phyloP scores from a whole-genome alignment of 2,329 filamentous ascomycete species.

The Stemphylium vesicarium region DNA sequence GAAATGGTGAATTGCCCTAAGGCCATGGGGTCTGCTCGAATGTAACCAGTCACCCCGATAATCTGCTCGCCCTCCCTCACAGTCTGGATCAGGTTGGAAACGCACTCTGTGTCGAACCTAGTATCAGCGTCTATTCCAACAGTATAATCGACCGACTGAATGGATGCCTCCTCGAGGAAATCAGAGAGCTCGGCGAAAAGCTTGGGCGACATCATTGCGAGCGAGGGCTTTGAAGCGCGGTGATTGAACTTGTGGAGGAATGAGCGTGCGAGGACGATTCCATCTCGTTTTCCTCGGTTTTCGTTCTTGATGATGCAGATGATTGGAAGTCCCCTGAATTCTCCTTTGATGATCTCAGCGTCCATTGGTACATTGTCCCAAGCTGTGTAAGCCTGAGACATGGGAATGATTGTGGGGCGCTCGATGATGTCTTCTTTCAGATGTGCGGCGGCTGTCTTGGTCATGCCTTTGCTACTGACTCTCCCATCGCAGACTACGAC shows the following conservation, averaged over 20 bases:
- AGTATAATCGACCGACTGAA: conserved; percentile 1
- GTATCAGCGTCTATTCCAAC: conserved; percentile 11
- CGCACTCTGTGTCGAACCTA: conserved; percentile 5
- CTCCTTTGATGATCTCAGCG: conserved; percentile 4
- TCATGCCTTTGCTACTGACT: conserved; percentile 6
- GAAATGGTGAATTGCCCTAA: neutral
- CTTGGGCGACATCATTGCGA: conserved; percentile 1
- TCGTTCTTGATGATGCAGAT: conserved; percentile 10
- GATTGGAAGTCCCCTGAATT: conserved; percentile 7
- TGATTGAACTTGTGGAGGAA: conserved; percentile 9
- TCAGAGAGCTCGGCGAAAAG: conserved; percentile 2
- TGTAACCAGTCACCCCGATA: conserved; percentile 7
- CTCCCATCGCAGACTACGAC: conserved; percentile 9
- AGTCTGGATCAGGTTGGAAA: conserved; percentile 1
- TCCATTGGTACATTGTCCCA: conserved; percentile 8
- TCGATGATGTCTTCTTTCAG: conserved; percentile 8
- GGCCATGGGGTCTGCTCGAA: conserved; percentile 1
- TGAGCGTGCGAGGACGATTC: conserved; percentile 4
- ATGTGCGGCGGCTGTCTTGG: conserved; percentile 9
- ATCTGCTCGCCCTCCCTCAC: conserved; percentile 6
- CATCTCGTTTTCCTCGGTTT: conserved; percentile 12
- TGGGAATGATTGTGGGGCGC: neutral
- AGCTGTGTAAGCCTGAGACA: neutral
- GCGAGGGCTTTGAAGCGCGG: neutral
- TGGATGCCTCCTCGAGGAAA: conserved; percentile 1